Conservation (phyloP, 179 eudicot genomes). For the Spinacia oleracea region DNA sequence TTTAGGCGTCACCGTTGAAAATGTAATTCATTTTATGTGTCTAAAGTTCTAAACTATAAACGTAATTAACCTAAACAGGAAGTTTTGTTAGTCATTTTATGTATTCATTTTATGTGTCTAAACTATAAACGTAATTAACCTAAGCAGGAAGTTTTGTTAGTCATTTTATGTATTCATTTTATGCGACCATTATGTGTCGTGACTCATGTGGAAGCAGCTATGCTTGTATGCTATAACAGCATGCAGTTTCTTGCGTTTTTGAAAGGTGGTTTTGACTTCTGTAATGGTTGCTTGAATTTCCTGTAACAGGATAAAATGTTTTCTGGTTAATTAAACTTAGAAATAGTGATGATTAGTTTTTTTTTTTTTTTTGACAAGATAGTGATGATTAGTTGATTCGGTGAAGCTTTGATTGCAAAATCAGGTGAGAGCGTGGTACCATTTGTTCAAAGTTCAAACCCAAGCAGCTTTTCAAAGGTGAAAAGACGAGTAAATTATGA, state of each 20-base stretch:
- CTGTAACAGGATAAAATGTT: background rate
- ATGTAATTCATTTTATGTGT: background rate
- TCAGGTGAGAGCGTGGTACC: too few relatives aligned
- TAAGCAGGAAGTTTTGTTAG: background rate
- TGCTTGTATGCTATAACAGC: background rate
- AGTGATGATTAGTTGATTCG: too few relatives aligned
- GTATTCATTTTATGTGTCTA: too few relatives aligned
- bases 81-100: background rate
- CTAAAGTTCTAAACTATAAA: background rate
- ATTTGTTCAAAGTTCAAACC: background rate
- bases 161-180: too few relatives aligned
- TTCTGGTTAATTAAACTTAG: too few relatives aligned
- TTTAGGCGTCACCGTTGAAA: background rate
- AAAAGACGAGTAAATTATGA: background rate
- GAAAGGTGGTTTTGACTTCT: background rate
- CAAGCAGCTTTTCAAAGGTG: background rate
- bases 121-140: background rate
- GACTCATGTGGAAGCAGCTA: background rate
- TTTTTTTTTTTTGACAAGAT: too few relatives aligned
- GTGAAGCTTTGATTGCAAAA: too few relatives aligned
- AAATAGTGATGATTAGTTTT: too few relatives aligned
- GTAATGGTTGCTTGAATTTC: background rate
- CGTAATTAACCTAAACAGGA: background rate
- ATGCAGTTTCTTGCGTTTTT: background rate
- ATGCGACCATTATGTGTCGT: background rate